Base-by-base conservation (phyloP, 352 stramenopile species). In the Sclerospora graminicola region DNA sequence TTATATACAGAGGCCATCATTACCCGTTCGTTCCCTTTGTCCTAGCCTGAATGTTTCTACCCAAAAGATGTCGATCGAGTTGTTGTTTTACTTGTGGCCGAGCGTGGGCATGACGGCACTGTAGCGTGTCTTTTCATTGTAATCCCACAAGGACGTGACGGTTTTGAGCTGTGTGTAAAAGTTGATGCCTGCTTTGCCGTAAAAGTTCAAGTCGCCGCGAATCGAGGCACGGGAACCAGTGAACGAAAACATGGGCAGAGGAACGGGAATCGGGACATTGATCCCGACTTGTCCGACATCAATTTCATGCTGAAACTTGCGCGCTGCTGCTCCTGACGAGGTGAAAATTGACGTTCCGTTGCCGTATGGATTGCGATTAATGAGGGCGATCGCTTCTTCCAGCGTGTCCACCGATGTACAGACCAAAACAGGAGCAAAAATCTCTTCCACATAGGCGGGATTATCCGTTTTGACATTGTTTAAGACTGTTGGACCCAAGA, bases 81-180 rank as follows among this genome's bases (percentile, higher is more conserved):
- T n/a, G n/a, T n/a, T n/a, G n/a, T n/a, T 35, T 55, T 72, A 79
- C 59, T 80, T 80, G 50, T 57, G 61, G 19, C 69, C 57, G 37
- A 97, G 70, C 36, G 84, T 97, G 14, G 93, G 93, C 93, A 98
- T 97, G 37, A 83, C 82, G 8, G 87, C 78, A 45, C 82, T 85
- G 58, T 94, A 94, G 46, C 95, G 78, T 27, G 82, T 89, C 54
- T 81, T 81, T 47, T 82, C 67, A 53, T 88, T 76, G 63, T 94
- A 94, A 19, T 96, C 83, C 95, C 95, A 99, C 51, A 97, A 91
- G 32, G 81, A 87, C 10, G 93, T 98, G 44, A 99, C 86, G 19
- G 95, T 98, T 76, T 99, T 98, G 48, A 94, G 79, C 65, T 98
- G 91, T 41, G 95, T 99, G 70, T 97, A 98, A 52, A 98, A 99